phyloP scores from a whole-genome alignment of 768 basidiomycete species.

The Mycena galopus region DNA sequence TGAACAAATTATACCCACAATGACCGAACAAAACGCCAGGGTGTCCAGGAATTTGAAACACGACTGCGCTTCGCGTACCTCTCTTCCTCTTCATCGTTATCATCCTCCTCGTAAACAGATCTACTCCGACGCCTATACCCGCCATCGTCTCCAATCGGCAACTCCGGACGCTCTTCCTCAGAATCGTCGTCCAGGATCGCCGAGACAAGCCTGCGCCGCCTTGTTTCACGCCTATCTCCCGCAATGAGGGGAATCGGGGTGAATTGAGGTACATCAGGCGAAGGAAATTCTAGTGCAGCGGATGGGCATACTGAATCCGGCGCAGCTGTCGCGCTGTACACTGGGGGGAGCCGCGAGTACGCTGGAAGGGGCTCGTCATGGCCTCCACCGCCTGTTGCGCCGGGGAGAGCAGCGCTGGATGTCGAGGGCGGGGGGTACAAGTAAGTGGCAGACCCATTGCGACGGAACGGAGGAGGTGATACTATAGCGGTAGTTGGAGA shows the following conservation, averaged over 20 bases:
- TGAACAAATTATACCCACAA: neutral
- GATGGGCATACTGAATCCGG: no score
- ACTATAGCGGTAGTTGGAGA: no score
- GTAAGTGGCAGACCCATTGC: no score
- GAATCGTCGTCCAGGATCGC: neutral
- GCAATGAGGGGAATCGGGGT: neutral
- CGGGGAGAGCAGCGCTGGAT: neutral
- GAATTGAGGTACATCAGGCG: no score
- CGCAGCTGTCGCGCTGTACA: neutral
- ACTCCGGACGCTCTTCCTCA: neutral
- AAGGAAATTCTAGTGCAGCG: no score
- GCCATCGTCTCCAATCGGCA: neutral
- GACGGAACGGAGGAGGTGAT: no score
- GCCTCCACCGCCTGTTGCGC: neutral
- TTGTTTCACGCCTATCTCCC: no score
- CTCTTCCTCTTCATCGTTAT: neutral
- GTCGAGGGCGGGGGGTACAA: neutral
- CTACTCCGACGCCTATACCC: neutral
- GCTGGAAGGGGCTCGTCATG: neutral
- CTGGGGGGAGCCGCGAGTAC: neutral
- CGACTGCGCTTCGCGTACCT: slow-evolving; percentile 14
- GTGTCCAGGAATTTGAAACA: neutral
- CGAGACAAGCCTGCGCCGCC: no score
- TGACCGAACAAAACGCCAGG: slow-evolving; percentile 6
- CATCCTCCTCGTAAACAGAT: neutral